phyloP scores from a whole-genome alignment of 805 yeast genomes.

The Torulaspora franciscae region DNA sequence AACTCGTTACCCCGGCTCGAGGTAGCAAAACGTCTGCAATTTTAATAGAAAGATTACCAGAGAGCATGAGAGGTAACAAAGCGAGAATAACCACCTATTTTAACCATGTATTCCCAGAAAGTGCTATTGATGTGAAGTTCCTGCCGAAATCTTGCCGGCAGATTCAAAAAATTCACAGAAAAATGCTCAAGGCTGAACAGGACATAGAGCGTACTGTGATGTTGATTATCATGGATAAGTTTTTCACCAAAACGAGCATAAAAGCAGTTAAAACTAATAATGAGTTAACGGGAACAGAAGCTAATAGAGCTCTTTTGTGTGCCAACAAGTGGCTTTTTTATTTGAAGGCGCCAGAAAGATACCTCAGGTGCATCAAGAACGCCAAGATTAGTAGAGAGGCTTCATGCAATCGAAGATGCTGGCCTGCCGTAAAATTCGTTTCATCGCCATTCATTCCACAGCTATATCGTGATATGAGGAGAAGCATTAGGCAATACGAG shows the following conservation, averaged over 20 bases:
- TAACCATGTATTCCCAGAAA: constrained; percentile 45
- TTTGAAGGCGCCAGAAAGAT: constrained; percentile 6
- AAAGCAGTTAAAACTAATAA: background rate
- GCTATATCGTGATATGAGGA: constrained; percentile 6
- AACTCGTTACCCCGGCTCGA: constrained; percentile 38
- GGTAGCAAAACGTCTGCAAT: constrained; percentile 33
- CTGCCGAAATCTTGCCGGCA: constrained; percentile 41
- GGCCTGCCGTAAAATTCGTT: background rate
- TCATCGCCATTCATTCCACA: background rate
- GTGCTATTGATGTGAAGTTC: constrained; percentile 56
- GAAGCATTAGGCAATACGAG: constrained; percentile 5
- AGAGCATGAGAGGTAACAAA: constrained; percentile 14
- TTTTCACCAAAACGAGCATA: constrained; percentile 16
- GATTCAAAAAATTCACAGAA: constrained; percentile 34
- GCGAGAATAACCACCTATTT: constrained; percentile 22
- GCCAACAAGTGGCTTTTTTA: constrained; percentile 5
- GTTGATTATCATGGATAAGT: constrained; percentile 29
- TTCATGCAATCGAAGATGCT: background rate
- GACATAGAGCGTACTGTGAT: constrained; percentile 41
- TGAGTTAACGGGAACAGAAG: background rate
- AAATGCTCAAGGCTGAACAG: constrained; percentile 30
- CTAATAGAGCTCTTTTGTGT: background rate
- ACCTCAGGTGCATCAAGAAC: background rate
- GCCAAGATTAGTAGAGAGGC: background rate
- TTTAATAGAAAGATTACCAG: constrained; percentile 46